phyloP scores from a whole-genome alignment of 352 stramenopile species.

The Pythium monospermum region DNA sequence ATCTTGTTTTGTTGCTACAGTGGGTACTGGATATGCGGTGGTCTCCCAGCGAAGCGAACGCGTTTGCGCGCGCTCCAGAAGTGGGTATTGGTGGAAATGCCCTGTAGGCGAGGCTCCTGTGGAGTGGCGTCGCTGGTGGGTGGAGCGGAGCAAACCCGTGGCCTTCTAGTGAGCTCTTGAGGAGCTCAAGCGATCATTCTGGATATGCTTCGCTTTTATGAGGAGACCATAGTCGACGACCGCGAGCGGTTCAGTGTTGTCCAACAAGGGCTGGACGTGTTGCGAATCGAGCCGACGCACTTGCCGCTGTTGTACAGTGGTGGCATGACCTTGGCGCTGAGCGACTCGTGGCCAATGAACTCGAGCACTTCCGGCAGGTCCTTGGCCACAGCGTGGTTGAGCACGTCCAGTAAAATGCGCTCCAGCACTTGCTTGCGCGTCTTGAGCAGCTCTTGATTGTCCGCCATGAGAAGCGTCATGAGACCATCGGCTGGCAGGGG shows the following conservation, averaged over 20 bases:
- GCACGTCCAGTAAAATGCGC: constrained; percentile 46
- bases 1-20: no score
- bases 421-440: constrained; percentile 59
- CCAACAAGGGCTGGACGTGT: constrained; percentile 66
- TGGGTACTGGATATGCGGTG: no score
- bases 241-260: constrained; percentile 29
- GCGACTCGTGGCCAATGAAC: constrained; percentile 57
- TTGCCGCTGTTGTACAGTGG: constrained; percentile 39
- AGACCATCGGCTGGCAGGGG: constrained; percentile 62
- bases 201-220: no score
- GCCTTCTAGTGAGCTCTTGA: no score
- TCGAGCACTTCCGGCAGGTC: constrained; percentile 60
- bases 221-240: constrained; percentile 29
- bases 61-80: no score
- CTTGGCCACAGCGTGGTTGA: constrained; percentile 51
- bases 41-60: no score
- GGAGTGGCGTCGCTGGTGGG: no score
- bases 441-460: constrained; percentile 58
- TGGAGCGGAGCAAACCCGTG: no score
- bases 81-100: no score
- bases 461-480: constrained; percentile 66
- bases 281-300: constrained; percentile 67
- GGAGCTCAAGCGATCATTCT: no score
- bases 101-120: no score
- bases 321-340: constrained; percentile 42